phyloP scores from a whole-genome alignment of 2,329 filamentous ascomycete species.

The Pseudocercospora crystallina region DNA sequence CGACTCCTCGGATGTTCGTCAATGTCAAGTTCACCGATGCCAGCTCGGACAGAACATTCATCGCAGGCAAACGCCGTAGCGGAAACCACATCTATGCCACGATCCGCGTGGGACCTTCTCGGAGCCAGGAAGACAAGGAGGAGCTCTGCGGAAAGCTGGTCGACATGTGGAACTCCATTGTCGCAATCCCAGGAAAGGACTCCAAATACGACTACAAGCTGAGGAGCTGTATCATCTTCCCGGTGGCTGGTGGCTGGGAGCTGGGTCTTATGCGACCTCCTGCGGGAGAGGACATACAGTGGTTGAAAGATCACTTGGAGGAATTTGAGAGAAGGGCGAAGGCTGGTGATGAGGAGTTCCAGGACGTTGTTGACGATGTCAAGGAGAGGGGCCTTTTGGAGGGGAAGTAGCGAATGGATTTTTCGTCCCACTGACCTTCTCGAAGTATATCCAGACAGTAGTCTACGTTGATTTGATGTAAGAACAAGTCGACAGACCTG shows the following conservation, averaged over 20 bases:
- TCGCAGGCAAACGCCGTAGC: conserved; percentile 36
- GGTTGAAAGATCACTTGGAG: conserved; percentile 35
- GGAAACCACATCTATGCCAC: conserved; percentile 38
- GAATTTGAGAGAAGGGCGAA: conserved; percentile 36
- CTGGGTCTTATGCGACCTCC: conserved; percentile 32
- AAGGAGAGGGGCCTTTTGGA: conserved; percentile 32
- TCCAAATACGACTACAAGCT: conserved; percentile 20
- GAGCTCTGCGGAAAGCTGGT: conserved; percentile 27
- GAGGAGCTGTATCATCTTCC: conserved; percentile 28
- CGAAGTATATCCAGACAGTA: no score
- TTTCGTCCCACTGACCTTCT: no score
- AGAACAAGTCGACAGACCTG: no score
- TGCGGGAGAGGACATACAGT: conserved; percentile 34
- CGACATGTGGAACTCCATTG: conserved; percentile 33
- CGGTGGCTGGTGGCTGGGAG: conserved; percentile 36
- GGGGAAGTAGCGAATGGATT: conserved; percentile 33
- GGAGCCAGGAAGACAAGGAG: conserved; percentile 34
- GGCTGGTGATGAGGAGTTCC: conserved; percentile 36
- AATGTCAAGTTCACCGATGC: conserved; percentile 43
- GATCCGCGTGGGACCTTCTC: conserved; percentile 36
- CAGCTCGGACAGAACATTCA: conserved; percentile 29
- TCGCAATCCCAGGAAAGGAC: no score
- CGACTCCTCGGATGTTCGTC: conserved; percentile 45
- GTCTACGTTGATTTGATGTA: no score
- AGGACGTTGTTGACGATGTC: conserved; percentile 34